These are phyloP conservation scores for Fusarium falciforme DNA, from an alignment of 2,329 filamentous ascomycete species.

Conservation along the genomic window DNA sequence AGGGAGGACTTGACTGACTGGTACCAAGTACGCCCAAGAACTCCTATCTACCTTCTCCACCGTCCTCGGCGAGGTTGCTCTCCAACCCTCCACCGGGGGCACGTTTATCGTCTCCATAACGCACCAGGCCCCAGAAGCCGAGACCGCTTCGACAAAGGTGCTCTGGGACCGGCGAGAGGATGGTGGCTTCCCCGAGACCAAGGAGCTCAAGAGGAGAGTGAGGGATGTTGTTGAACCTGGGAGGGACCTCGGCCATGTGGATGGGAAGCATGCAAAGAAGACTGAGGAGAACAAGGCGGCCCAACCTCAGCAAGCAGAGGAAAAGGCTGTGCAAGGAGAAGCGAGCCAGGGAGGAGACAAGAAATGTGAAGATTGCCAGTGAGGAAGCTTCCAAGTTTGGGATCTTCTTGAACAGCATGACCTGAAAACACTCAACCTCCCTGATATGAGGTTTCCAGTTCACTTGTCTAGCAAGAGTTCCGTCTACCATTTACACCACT, in stretches of 20 bases:
- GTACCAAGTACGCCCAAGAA: slow-evolving; percentile 85
- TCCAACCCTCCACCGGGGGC: slow-evolving; percentile 87
- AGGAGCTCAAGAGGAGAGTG: slow-evolving; percentile 87
- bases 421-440: background rate
- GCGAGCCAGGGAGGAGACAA: slow-evolving; percentile 15
- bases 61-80: slow-evolving; percentile 84
- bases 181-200: slow-evolving; percentile 93
- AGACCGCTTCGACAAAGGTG: slow-evolving; percentile 55
- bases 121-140: slow-evolving; percentile 46
- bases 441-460: background rate
- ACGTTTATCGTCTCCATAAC: slow-evolving; percentile 80
- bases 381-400: background rate
- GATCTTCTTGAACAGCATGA: background rate
- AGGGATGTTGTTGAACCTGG: slow-evolving; percentile 84
- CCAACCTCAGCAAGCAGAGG: slow-evolving; percentile 1
- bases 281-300: slow-evolving; percentile 13
- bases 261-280: slow-evolving; percentile 59
- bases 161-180: slow-evolving; percentile 91
- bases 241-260: slow-evolving; percentile 84
- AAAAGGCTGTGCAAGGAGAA: background rate
- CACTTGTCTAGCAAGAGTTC: background rate
- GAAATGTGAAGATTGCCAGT: slow-evolving; percentile 46
- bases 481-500: background rate
- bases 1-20: background rate
- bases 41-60: slow-evolving; percentile 92